Conservation (phyloP, 768 basidiomycete genomes). For the Tricholoma sp. region DNA sequence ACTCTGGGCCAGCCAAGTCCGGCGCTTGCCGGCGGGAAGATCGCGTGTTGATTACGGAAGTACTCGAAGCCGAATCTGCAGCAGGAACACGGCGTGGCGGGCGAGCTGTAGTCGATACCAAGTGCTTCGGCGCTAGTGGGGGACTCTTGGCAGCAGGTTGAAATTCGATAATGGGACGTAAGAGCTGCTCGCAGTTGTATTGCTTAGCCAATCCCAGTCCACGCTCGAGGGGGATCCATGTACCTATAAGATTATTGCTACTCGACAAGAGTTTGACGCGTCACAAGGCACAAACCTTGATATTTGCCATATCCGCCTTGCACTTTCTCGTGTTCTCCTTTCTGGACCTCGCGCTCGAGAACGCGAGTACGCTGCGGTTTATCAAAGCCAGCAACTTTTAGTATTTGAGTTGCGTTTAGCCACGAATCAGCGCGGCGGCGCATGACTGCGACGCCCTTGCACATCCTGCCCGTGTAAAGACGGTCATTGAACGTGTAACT, state of each 20-base stretch:
- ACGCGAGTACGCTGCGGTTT: slow-evolving; percentile 98
- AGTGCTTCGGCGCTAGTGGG: slow-evolving; percentile 93
- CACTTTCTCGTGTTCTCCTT: slow-evolving; percentile 98
- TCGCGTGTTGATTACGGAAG: slow-evolving; percentile 47
- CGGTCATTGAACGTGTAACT: slow-evolving; percentile 29
- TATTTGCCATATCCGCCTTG: slow-evolving; percentile 99
- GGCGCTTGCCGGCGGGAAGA: slow-evolving; percentile 51
- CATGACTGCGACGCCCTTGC: slow-evolving; percentile 96
- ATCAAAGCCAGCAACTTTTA: slow-evolving; percentile 99
- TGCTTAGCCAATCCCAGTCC: slow-evolving; percentile 83
- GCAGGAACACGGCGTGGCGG: slow-evolving; percentile 42
- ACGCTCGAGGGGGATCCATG: slow-evolving; percentile 96
- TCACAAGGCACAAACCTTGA: slow-evolving; percentile 61
- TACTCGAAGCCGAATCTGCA: slow-evolving; percentile 27
- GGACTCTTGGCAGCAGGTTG: slow-evolving; percentile 85
- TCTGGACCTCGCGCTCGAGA: slow-evolving; percentile 95
- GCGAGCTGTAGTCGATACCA: slow-evolving; percentile 66
- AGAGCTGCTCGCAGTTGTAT: slow-evolving; percentile 82
- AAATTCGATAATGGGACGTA: slow-evolving; percentile 94
- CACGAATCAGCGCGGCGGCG: slow-evolving; percentile 92
- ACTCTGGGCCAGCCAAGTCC: slow-evolving; percentile 48
- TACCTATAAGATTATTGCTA: slow-evolving; percentile 49
- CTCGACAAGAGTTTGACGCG: slow-evolving; percentile 8
- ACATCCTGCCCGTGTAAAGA: slow-evolving; percentile 67
- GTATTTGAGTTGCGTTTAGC: slow-evolving; percentile 98